These are phyloP conservation scores for Calocybe gangraenosa DNA, from an alignment of 768 basidiomycete genomes.

Conservation along the genomic window DNA sequence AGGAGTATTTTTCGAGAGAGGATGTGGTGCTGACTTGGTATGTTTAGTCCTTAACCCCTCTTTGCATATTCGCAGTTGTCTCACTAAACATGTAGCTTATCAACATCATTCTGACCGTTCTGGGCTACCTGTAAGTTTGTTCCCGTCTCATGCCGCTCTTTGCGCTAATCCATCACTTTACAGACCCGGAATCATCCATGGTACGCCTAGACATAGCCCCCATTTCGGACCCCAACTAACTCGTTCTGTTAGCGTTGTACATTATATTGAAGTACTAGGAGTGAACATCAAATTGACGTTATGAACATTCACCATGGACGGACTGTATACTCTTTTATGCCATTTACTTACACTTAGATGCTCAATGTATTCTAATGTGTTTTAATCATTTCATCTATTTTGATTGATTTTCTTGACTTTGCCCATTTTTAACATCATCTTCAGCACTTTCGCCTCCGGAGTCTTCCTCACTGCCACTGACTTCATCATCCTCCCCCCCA, in stretches of 20 bases:
- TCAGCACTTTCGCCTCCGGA: conserved; percentile 2
- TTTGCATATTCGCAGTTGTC: conserved; percentile 8
- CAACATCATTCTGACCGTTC: conserved; percentile 75
- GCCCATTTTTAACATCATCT: background rate
- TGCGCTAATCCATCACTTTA: conserved; percentile 10
- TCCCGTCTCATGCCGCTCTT: background rate
- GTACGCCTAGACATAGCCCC: conserved; percentile 20
- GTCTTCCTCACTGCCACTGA: conserved; percentile 15
- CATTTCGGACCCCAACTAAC: background rate
- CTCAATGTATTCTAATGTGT: conserved; percentile 5
- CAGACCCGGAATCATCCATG: conserved; percentile 79
- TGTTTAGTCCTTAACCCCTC: conserved; percentile 30
- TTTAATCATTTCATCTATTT: background rate
- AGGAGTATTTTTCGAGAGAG: conserved; percentile 86
- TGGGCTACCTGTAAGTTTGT: conserved; percentile 68
- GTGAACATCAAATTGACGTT: background rate
- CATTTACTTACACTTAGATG: conserved; percentile 12
- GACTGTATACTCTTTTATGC: background rate
- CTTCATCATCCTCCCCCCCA: conserved; percentile 16
- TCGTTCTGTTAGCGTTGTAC: conserved; percentile 56
- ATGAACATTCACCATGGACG: conserved; percentile 7
- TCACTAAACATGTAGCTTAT: conserved; percentile 35
- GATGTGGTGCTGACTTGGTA: conserved; percentile 74
- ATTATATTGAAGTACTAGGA: conserved; percentile 74
- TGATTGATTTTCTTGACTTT: no score